Conservation (phyloP, 257 asterid genomes). For the Solanum neorickii region DNA sequence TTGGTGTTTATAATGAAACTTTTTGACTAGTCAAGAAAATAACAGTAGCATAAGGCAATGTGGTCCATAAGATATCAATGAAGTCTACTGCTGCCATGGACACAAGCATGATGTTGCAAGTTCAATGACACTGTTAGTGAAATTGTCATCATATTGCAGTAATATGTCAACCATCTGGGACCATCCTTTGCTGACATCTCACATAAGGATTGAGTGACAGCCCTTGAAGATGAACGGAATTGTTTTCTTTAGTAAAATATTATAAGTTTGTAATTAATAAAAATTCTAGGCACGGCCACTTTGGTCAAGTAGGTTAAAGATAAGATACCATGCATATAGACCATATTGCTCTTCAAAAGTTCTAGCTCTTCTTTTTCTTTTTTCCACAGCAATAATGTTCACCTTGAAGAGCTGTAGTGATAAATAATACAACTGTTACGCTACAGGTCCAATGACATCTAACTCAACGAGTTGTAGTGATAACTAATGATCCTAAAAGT, state of each 20-base stretch:
- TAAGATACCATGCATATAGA: neutral
- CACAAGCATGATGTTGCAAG: neutral
- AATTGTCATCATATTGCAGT: neutral
- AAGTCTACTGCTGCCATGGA: neutral
- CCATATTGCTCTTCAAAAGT: neutral
- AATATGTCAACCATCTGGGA: neutral
- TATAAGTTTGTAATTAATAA: neutral
- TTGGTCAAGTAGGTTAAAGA: neutral
- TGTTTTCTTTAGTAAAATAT: neutral
- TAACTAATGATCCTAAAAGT: neutral
- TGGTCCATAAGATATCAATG: neutral
- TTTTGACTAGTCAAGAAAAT: neutral
- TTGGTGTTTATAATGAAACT: neutral
- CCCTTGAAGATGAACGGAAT: neutral
- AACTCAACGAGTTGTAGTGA: neutral
- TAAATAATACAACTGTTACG: no score
- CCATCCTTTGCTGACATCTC: neutral
- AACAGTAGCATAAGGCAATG: neutral
- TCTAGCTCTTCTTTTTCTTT: neutral
- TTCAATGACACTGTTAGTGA: neutral
- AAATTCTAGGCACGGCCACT: neutral
- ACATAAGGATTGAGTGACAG: neutral
- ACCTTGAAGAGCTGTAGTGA: neutral
- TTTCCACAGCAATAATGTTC: neutral
- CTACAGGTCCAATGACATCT: neutral